Evolutionary conservation across 108 stramenopile genomes (phyloP).

Genomic region (Poteriospumella lacustris): DNA sequence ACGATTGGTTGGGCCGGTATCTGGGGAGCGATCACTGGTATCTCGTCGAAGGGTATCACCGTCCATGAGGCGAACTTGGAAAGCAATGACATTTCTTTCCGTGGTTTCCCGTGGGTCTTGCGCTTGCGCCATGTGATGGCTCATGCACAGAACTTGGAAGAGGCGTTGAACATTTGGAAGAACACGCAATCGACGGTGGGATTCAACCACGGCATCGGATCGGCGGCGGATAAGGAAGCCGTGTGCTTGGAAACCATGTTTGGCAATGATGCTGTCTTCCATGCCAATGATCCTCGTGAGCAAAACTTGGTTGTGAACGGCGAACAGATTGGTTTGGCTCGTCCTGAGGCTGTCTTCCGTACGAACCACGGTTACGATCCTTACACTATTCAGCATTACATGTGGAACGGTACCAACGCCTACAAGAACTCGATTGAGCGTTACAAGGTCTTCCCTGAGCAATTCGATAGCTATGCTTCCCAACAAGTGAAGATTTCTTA

Average conservation of each 20-base stretch:
- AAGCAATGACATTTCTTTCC: conserved; percentile 25
- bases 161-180: conserved; percentile 21
- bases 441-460: conserved; percentile 25
- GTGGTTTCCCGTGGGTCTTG: conserved; percentile 36
- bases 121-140: conserved; percentile 31
- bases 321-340: neutral
- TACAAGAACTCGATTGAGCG: conserved; percentile 6
- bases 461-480: neutral
- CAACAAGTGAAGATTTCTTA: neutral
- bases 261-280: conserved; percentile 15
- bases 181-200: conserved; percentile 32
- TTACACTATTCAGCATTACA: neutral
- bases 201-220: conserved; percentile 34
- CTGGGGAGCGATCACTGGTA: conserved; percentile 31
- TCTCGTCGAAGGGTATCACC: conserved; percentile 14
- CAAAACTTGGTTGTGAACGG: neutral
- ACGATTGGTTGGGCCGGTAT: conserved; percentile 32
- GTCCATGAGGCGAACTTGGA: conserved; percentile 39
- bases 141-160: conserved; percentile 1
- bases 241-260: conserved; percentile 22
- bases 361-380: conserved; percentile 38
- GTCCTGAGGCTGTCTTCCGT: conserved; percentile 20
- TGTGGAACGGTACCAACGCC: neutral
- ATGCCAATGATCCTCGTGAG: conserved; percentile 30
- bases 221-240: conserved; percentile 3